Evolutionary conservation across 192 early-diverging fungal species (phyloP).

Genomic region (Jimgerdemannia flammicorona): DNA sequence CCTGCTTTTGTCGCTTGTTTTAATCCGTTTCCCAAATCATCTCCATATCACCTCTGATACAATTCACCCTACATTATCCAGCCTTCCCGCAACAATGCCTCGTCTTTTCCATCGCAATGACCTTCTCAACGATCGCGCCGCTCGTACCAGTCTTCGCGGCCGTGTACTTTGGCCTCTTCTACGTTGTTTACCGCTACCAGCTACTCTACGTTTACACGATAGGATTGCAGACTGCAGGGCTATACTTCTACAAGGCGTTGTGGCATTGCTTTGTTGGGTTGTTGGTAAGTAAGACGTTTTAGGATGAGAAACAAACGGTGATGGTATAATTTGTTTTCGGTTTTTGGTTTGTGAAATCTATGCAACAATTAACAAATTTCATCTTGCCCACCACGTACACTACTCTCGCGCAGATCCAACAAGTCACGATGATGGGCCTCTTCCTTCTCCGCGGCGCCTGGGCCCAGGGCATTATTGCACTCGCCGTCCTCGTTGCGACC

Average conservation of each 20-base stretch:
- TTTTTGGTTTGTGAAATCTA: not conserved
- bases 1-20: not conserved
- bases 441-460: constrained; percentile 5
- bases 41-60: not conserved
- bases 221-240: constrained; percentile 46
- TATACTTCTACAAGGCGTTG: constrained; percentile 50
- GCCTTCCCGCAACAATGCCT: constrained; percentile 45
- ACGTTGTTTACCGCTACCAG: constrained; percentile 71
- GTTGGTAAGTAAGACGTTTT: not conserved
- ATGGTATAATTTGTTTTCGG: constrained; percentile 15
- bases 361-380: too few relatives aligned
- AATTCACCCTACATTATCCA: not conserved
- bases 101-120: constrained; percentile 54
- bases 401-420: not conserved
- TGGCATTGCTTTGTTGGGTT: constrained; percentile 52
- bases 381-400: too few relatives aligned
- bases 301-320: too few relatives aligned
- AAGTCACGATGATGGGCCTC: constrained; percentile 9
- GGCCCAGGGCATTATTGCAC: not conserved
- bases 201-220: constrained; percentile 68
- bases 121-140: constrained; percentile 72
- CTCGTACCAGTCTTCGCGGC: constrained; percentile 65
- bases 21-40: not conserved
- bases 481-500: not conserved
- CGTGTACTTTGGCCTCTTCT: constrained; percentile 68